phyloP scores from a whole-genome alignment of 2,329 filamentous ascomycete species.

The Penicillium sp. region DNA sequence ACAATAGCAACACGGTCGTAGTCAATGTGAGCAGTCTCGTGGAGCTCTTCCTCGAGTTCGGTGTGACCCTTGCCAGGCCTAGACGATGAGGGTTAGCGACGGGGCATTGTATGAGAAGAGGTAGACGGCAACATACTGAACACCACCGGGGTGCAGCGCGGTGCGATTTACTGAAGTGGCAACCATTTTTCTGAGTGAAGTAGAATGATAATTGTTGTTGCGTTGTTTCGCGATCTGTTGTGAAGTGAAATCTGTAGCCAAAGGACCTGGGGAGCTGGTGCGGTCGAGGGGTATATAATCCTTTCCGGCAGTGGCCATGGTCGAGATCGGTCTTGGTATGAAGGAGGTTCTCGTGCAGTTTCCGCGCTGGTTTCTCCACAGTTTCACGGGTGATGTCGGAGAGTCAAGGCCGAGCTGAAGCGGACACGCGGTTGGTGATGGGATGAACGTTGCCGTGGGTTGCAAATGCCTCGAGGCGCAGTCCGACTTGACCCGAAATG shows the following conservation, averaged over 20 bases:
- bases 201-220: conserved; percentile 61
- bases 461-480: conserved; percentile 25
- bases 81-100: conserved; percentile 17
- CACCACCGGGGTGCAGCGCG: conserved; percentile 84
- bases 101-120: conserved; percentile 12
- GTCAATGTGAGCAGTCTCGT: conserved; percentile 98
- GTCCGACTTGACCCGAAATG: conserved; percentile 37
- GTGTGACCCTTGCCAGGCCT: conserved; percentile 88
- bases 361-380: conserved; percentile 41
- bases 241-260: conserved; percentile 58
- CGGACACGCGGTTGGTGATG: conserved; percentile 23
- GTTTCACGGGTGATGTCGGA: conserved; percentile 45
- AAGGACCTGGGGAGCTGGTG: conserved; percentile 49
- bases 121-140: conserved; percentile 66
- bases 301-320: conserved; percentile 38
- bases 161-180: conserved; percentile 80
- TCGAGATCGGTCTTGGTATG: conserved; percentile 27
- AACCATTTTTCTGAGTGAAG: conserved; percentile 56
- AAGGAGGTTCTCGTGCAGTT: conserved; percentile 24
- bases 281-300: conserved; percentile 48
- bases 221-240: conserved; percentile 61
- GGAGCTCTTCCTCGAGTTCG: conserved; percentile 95
- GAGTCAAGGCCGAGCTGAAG: conserved; percentile 27
- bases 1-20: conserved; percentile 98
- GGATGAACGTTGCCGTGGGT: conserved; percentile 23